phyloP scores from a whole-genome alignment of 2,329 filamentous ascomycete species.

The Cryphonectria parasitica region DNA sequence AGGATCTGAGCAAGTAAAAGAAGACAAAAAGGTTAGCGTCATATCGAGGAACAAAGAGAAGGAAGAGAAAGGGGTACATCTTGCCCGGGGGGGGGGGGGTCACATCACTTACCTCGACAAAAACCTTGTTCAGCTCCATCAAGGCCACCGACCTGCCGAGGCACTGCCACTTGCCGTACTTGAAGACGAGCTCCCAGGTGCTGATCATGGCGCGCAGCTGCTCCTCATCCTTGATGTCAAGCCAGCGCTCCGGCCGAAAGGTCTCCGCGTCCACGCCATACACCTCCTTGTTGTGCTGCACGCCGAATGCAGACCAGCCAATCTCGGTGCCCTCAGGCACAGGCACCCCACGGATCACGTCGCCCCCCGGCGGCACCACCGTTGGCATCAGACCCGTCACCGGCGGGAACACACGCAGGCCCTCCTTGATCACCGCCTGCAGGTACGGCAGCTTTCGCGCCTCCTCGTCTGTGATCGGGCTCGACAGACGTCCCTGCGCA shows the following conservation, averaged over 20 bases:
- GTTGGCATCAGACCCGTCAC: slow-evolving; percentile 43
- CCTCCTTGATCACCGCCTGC: slow-evolving; percentile 54
- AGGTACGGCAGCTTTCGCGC: slow-evolving; percentile 49
- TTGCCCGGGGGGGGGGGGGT: no score
- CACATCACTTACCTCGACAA: slow-evolving; percentile 44
- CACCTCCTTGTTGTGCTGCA: slow-evolving; percentile 43
- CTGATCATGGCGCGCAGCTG: slow-evolving; percentile 41
- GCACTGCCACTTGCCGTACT: slow-evolving; percentile 47
- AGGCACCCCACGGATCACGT: slow-evolving; percentile 43
- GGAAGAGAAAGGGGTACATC: background rate
- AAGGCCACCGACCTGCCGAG: slow-evolving; percentile 50
- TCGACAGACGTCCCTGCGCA: slow-evolving; percentile 38
- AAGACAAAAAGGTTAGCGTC: background rate
- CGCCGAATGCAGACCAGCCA: slow-evolving; percentile 46
- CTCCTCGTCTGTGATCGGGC: slow-evolving; percentile 42
- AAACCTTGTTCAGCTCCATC: slow-evolving; percentile 49
- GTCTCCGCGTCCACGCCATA: slow-evolving; percentile 46
- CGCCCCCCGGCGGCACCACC: slow-evolving; percentile 43
- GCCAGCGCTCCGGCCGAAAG: slow-evolving; percentile 55
- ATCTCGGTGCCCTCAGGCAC: slow-evolving; percentile 52
- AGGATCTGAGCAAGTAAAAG: slow-evolving; percentile 25
- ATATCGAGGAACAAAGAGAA: background rate
- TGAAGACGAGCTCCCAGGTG: slow-evolving; percentile 49
- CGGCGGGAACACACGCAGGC: slow-evolving; percentile 50
- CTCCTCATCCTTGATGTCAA: slow-evolving; percentile 43